These are phyloP conservation scores for Elsinoe batatas DNA, from an alignment of 2,329 filamentous ascomycete genomes.

Conservation along the genomic window DNA sequence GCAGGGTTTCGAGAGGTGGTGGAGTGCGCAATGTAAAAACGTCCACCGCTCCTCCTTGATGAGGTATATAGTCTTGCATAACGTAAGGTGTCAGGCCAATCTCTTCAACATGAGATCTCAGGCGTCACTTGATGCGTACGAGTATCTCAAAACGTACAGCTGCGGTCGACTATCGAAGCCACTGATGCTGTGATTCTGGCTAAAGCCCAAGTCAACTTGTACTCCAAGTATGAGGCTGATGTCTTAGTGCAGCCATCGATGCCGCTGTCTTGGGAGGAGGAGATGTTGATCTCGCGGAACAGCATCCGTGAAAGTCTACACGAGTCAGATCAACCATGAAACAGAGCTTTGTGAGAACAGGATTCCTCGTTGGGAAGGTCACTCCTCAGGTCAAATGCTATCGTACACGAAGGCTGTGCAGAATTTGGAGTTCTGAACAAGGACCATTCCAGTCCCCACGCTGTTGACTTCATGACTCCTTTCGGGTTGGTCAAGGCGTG, in stretches of 20 bases:
- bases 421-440: no score
- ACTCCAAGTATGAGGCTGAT: background rate
- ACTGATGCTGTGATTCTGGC: background rate
- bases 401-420: no score
- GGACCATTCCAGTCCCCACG: no score
- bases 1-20: background rate
- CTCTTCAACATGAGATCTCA: background rate
- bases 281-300: background rate
- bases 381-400: no score
- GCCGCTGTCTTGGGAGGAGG: background rate
- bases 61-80: background rate
- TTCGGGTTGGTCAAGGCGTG: no score
- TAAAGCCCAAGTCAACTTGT: background rate
- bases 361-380: constrained; percentile 1
- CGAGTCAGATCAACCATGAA: constrained; percentile 5
- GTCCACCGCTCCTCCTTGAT: constrained; percentile 7
- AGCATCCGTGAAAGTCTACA: background rate
- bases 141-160: background rate
- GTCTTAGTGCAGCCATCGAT: background rate
- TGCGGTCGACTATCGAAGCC: background rate
- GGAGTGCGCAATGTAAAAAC: background rate
- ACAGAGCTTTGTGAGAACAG: background rate
- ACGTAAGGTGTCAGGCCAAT: background rate
- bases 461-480: no score
- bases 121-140: background rate